Base-by-base conservation (phyloP, 805 yeast species). In the Candida michaelii region DNA sequence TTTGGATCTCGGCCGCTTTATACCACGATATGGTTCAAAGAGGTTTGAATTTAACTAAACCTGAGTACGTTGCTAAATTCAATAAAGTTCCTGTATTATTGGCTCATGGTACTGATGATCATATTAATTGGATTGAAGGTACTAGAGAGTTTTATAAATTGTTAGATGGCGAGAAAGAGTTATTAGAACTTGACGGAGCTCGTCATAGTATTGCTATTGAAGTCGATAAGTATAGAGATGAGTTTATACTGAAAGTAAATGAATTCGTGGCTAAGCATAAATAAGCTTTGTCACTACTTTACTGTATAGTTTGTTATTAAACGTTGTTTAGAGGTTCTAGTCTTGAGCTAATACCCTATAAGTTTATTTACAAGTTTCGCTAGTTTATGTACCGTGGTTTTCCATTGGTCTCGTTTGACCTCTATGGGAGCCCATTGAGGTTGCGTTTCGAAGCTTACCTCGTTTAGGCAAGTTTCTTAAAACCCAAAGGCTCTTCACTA, bases 51-150 rank as follows among this genome's bases (percentile, higher is more conserved):
- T 64, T 85, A 35, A 56, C 72, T 27, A 56, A 67, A 5, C 61
- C 55, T 4, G 61, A 67, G 3, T 57, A 60, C 30, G 71, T 66
- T 40, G 49, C 65, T 2, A 59, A 65, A 33, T 61, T 66, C 42
- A 59, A 61, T 33, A 59, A 66, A 5, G 54, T 67, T 6, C 65
- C 73, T 9, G 79, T 86, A 0, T 52, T 84, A 3, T 57, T 82
- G 23, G 62, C 85, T 9, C 91, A 85, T 56, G 89, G 91, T 23
- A 65, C 68, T 7, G 63, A 60, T n/a, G 95, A 86, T 57, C 61
- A 71, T 27, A 73, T 85, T 51, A 85, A 83, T 56, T 79, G 74
- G 56, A 60, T 67, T 30, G 60, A 66, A 13, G 80, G 75, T 4
- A 66, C 82, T 14, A 56, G 66, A 44, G 51, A 59, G 41, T 80